phyloP scores from a whole-genome alignment of 73 alveolate genomes.

The Diophrys sp. region DNA sequence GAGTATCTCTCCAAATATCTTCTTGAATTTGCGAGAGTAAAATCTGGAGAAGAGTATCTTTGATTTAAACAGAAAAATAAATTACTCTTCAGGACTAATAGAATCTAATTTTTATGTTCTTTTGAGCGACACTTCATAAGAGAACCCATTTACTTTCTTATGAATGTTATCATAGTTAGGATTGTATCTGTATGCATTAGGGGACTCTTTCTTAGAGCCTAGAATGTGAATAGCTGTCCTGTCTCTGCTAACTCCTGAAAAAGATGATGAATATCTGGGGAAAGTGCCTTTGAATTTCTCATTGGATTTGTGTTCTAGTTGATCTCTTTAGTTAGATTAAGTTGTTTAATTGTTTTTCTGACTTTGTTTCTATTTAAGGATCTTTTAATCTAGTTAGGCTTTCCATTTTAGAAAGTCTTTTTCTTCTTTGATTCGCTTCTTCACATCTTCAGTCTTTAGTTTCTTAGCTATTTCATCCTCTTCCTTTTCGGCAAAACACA shows the following conservation, averaged over 20 bases:
- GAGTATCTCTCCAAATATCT: too few species aligned
- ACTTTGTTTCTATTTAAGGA: too few species aligned
- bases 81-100: too few species aligned
- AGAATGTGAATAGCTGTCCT: neutral
- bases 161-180: neutral
- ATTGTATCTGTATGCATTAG: neutral
- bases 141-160: neutral
- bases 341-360: too few species aligned
- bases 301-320: too few species aligned
- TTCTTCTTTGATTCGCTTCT: neutral
- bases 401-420: neutral
- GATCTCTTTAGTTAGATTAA: too few species aligned
- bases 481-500: neutral
- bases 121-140: neutral
- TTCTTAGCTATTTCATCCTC: neutral
- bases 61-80: too few species aligned
- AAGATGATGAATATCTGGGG: neutral
- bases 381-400: neutral
- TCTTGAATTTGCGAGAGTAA: too few species aligned
- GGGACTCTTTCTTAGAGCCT: neutral
- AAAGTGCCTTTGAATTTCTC: neutral
- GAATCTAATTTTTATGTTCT: neutral
- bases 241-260: neutral
- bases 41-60: too few species aligned
- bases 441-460: neutral